Evolutionary conservation across 2,329 filamentous ascomycete species (phyloP), one percentile per base, ranked within the genome.

Genomic region (Epichloe gansuensis): DNA sequence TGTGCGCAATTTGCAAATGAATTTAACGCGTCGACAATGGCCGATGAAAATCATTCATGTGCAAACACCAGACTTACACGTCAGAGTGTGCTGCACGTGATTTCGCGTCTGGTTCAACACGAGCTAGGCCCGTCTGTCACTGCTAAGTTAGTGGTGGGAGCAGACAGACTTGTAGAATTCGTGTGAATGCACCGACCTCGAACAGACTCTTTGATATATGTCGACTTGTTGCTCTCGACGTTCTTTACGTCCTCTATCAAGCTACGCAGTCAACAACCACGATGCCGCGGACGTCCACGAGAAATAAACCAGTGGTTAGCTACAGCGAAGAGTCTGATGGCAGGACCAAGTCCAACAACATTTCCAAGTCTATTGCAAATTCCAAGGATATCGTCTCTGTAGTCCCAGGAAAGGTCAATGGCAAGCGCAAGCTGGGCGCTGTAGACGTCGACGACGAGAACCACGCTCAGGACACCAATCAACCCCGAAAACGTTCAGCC

Each of bases 401-500:
- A 27, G 12, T 38, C 7, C 54, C 53, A 42, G 52, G 52, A 27
- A 50, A 44, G 34, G 17, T 8, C 5, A 34, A 40, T 23, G 51
- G 53, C 41, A 59, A 61, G 42, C 61, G 55, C 48, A 63, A 54
- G 57, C 8, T 43, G 17, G 60, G 62, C n/a, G 59, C 63, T 36
- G 54, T 58, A 23, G 51, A 57, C 55, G 51, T 51, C 11, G 56
- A 49, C 8, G 17, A 13, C 23, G 55, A 59, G 13, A 47, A 60
- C 11, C 47, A 57, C 54, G 52, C 51, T 8, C 56, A 49, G 7
- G 57, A 53, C 36, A 53, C 57, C 5, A 64, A 64, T 53, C 50
- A 60, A 4, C 52, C 60, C 25, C 77, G 76, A 64, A 77, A 75
- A 61, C 66, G 68, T 55, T 71, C 66, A 57, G 65, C 65, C n/a